phyloP scores from a whole-genome alignment of 2,329 filamentous ascomycete genomes.

The Helotiales sp. region DNA sequence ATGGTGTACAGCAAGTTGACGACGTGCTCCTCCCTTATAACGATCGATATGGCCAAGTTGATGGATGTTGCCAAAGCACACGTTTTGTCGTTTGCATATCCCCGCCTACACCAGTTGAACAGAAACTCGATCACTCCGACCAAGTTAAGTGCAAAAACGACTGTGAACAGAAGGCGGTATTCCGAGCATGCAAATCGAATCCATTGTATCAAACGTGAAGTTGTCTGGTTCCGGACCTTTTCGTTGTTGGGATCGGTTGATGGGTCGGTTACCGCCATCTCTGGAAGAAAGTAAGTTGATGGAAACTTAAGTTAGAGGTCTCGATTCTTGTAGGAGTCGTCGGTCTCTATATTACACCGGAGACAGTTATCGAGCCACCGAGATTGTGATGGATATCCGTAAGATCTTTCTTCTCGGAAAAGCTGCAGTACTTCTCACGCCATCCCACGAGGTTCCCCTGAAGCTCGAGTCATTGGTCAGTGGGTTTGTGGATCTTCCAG shows the following conservation, averaged over 20 bases:
- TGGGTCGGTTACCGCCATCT: not conserved
- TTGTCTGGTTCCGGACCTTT: not conserved
- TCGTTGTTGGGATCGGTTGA: not conserved
- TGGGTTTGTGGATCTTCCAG: not conserved
- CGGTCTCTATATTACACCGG: not conserved
- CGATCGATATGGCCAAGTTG: conserved; percentile 29
- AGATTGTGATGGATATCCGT: not conserved
- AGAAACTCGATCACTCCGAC: not conserved
- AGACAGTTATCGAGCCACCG: not conserved
- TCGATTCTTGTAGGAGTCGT: not conserved
- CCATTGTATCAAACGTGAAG: not conserved
- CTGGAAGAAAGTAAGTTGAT: not conserved
- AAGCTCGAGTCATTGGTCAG: not conserved
- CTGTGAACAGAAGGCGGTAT: not conserved
- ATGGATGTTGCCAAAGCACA: not conserved
- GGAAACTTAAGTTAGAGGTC: not conserved
- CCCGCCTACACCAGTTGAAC: not conserved
- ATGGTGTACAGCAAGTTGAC: conserved; percentile 51
- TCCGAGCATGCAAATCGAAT: not conserved
- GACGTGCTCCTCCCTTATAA: conserved; percentile 53
- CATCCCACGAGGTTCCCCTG: not conserved
- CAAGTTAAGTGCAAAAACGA: not conserved
- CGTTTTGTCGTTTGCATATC: not conserved
- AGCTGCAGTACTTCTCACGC: too few species aligned
- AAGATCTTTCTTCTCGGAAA: not conserved